Base-by-base conservation (phyloP, 129 eudicot species). In the Arctium lappa region DNA sequence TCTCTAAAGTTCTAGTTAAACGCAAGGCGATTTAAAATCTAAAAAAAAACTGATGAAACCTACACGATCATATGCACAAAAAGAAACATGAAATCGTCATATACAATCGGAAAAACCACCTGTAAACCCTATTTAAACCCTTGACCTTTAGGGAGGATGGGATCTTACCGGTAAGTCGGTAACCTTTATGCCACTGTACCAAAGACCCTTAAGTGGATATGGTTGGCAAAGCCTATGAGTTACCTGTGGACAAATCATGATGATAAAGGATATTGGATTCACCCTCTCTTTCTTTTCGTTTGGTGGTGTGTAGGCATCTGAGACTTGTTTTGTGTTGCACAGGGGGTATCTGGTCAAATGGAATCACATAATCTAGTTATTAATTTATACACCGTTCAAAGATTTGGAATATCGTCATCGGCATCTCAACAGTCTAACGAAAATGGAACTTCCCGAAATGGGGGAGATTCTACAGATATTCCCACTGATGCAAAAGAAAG, bases 331-430 rank as follows among this genome's bases (percentile, higher is more conserved):
- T 22, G 13, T 48, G 46, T 15, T 76, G 6, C 79, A n/a, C 85
- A 89, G 92, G 90, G 71, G 40, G 80, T 72, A 68, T 33, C 74
- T 34, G 86, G 85, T 40, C 85, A 83, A 74, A 83, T 80, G 22
- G 37, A 80, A 29, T 70, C 85, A 38, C 85, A 77, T 38, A 81
- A 73, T 68, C 44, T 86, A 48, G 69, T 62, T 50, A 72, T 76
- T 16, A 53, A 63, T 42, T 34, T 85, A 56, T 78, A 86, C 39
- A 42, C 82, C 78, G 33, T 88, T 63, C 90, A 86, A 77, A 76
- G 87, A 66, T 81, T 80, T 83, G 87, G 91, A 74, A 78, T 93
- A 69, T 91, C 94, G 2, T 89, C 96, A 33, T 86, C 91, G 37
- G 90, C 92, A 72, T 82, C 94, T 62, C 77, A 88, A 53, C 78